A percentile compares a stretch with the other conserved stretches of the same genome.
Conservation (phyloP, 495 filamentous ascomycete genomes). For the Mycothermus thermophilus region DNA sequence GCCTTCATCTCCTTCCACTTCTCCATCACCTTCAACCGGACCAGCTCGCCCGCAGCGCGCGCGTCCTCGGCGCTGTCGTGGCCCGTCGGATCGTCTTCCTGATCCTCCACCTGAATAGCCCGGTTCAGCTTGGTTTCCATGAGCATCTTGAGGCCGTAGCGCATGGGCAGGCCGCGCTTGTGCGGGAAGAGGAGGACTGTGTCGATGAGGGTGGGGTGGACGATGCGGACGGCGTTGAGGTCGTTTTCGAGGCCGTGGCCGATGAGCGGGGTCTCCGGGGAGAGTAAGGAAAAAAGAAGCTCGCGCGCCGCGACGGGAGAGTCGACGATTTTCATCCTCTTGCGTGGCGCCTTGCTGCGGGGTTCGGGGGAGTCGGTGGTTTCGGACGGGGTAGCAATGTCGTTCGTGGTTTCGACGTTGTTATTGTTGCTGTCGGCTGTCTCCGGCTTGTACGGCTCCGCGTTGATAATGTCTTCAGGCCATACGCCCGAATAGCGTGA, state of each 20-base stretch:
- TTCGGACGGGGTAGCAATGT: slow-evolving; percentile 3
- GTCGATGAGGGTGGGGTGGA: slow-evolving; percentile 76
- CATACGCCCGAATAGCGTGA: slow-evolving; percentile 76
- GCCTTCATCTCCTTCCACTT: slow-evolving; percentile 49
- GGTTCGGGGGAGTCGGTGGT: not conserved
- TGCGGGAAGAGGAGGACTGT: slow-evolving; percentile 77
- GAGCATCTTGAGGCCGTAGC: slow-evolving; percentile 60
- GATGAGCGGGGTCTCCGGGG: slow-evolving; percentile 65
- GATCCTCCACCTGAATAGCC: slow-evolving; percentile 59
- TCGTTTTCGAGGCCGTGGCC: slow-evolving; percentile 96
- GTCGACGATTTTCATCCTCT: slow-evolving; percentile 48
- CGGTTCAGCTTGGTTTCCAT: slow-evolving; percentile 48
- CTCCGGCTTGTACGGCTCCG: slow-evolving; percentile 40
- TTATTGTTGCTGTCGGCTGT: not conserved
- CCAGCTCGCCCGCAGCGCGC: slow-evolving; percentile 71
- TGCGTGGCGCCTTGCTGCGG: not conserved
- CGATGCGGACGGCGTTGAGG: slow-evolving; percentile 64
- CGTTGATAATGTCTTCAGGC: slow-evolving; percentile 56
- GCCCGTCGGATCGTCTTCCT: slow-evolving; percentile 29
- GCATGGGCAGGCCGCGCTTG: slow-evolving; percentile 54
- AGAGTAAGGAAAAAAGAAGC: slow-evolving; percentile 56
- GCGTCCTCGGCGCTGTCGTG: slow-evolving; percentile 90
- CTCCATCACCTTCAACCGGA: slow-evolving; percentile 48
- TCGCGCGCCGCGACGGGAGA: slow-evolving; percentile 58
- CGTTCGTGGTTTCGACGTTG: not conserved